phyloP scores from a whole-genome alignment of 495 filamentous ascomycete species.

The Neurospora sp. region DNA sequence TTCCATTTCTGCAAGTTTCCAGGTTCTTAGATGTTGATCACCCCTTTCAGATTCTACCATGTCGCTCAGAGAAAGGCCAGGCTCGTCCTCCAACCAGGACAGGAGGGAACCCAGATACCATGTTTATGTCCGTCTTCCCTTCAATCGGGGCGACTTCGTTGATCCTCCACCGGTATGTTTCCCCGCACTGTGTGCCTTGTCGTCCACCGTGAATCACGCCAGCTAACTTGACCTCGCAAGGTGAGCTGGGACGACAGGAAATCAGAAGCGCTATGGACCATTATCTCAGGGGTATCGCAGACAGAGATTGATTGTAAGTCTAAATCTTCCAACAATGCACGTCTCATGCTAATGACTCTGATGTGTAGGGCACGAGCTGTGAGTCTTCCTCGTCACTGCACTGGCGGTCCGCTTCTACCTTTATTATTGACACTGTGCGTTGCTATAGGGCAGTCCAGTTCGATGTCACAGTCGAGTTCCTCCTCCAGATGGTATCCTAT shows the following conservation, averaged over 20 bases:
- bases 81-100: slow-evolving; percentile 8
- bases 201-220: background rate
- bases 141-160: slow-evolving; percentile 75
- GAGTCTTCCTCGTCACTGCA: slow-evolving; percentile 19
- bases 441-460: slow-evolving; percentile 33
- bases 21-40: background rate
- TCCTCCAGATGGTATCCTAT: slow-evolving; percentile 91
- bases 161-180: slow-evolving; percentile 72
- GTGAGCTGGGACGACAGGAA: slow-evolving; percentile 59
- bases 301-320: slow-evolving; percentile 74
- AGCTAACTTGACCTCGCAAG: slow-evolving; percentile 17
- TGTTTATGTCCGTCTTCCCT: slow-evolving; percentile 79
- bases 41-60: background rate
- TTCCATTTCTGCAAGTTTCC: background rate
- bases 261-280: slow-evolving; percentile 81
- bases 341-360: background rate
- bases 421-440: slow-evolving; percentile 13
- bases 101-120: slow-evolving; percentile 45
- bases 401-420: background rate
- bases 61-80: slow-evolving; percentile 10
- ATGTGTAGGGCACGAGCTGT: slow-evolving; percentile 71
- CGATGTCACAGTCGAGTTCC: slow-evolving; percentile 69
- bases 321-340: background rate
- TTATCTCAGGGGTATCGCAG: slow-evolving; percentile 68
- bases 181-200: slow-evolving; percentile 7